Conservation (phyloP, 306 rosid genomes). For the Parietaria judaica region DNA sequence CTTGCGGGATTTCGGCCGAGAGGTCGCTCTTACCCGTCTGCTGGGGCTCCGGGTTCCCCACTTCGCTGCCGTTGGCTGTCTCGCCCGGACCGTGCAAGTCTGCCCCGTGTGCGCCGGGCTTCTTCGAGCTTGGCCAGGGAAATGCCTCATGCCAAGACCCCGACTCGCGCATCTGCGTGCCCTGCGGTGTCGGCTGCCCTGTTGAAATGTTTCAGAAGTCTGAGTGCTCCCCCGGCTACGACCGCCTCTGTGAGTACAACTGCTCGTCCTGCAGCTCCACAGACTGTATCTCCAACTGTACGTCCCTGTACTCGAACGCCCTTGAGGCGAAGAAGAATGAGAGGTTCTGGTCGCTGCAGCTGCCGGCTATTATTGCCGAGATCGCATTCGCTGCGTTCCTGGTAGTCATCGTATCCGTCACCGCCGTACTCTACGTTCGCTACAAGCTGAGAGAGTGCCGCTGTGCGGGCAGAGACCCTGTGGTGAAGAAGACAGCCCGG, state of each 20-base stretch:
- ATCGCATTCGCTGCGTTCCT: slow-evolving; percentile 58
- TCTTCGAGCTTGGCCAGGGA: slow-evolving; percentile 39
- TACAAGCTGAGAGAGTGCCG: slow-evolving; percentile 55
- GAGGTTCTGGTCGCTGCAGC: slow-evolving; percentile 60
- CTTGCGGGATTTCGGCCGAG: slow-evolving; percentile 74
- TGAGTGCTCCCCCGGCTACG: slow-evolving; percentile 45
- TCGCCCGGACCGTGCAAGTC: slow-evolving; percentile 57
- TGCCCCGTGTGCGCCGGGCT: slow-evolving; percentile 66
- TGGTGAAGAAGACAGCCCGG: slow-evolving; percentile 34
- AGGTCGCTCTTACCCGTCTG: slow-evolving; percentile 71
- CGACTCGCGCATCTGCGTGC: slow-evolving; percentile 50
- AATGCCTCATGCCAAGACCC: slow-evolving; percentile 47
- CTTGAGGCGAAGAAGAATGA: slow-evolving; percentile 33
- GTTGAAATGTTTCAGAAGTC: slow-evolving; percentile 56
- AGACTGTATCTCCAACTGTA: slow-evolving; percentile 56
- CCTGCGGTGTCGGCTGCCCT: slow-evolving; percentile 65
- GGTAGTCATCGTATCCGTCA: slow-evolving; percentile 49
- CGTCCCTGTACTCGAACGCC: slow-evolving; percentile 31
- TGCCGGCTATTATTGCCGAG: slow-evolving; percentile 63
- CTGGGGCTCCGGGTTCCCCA: slow-evolving; percentile 87
- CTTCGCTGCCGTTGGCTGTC: slow-evolving; percentile 69
- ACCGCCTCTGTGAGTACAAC: slow-evolving; percentile 69
- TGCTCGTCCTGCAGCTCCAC: slow-evolving; percentile 56
- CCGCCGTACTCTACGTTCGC: slow-evolving; percentile 63
- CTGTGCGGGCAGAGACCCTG: slow-evolving; percentile 34